Evolutionary conservation across 1,284 basidiomycete genomes (phyloP), one percentile per base, ranked within the genome.

Genomic region (Malassezia equina): DNA sequence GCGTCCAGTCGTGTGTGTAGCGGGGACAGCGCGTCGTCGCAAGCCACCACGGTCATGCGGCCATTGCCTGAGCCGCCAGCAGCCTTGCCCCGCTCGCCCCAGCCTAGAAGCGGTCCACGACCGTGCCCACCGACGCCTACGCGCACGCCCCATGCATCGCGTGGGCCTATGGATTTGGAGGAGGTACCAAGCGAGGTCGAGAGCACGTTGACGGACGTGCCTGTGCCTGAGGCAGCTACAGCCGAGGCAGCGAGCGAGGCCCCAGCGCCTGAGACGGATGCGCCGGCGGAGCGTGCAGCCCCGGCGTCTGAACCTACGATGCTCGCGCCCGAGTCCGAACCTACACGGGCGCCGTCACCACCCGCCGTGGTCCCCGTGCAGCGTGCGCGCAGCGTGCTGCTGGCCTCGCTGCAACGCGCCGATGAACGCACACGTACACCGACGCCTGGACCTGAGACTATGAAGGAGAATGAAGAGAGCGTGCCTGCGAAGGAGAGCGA

Each of bases 371-470:
- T 41, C 21, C 36, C 47, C 3, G 47, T 36, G 36, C 47, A 41
- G 31, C 40, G 39, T 25, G 45, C 46, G 24, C 28, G 41, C 21
- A 49, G 36, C 47, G n/a, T 29, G 11, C 47, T 56, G 25, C 48
- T 56, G 7, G 27, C 27, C 5, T 49, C 54, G 25, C 40, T 56
- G 21, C 34, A 47, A 42, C 54, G 54, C 12, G 54, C 49, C 15
- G 41, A 56, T 23, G 43, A 51, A 42, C 54, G 54, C 28, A 29
- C 54, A 5, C 54, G 47, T 12, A 56, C 54, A n/a, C 54, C 54
- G 9, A 42, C 54, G 21, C 48, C 48, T 2, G 13, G 24, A 7
- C 27, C 25, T 34, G 36, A 31, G 27, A n/a, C n/a, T n/a, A n/a
- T n/a, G n/a, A n/a, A n/a, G n/a, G n/a, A n/a, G n/a, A n/a, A n/a